These are phyloP conservation scores for Rhododendron ovatum DNA, from an alignment of 148 eudicot genomes.

Conservation along the genomic window DNA sequence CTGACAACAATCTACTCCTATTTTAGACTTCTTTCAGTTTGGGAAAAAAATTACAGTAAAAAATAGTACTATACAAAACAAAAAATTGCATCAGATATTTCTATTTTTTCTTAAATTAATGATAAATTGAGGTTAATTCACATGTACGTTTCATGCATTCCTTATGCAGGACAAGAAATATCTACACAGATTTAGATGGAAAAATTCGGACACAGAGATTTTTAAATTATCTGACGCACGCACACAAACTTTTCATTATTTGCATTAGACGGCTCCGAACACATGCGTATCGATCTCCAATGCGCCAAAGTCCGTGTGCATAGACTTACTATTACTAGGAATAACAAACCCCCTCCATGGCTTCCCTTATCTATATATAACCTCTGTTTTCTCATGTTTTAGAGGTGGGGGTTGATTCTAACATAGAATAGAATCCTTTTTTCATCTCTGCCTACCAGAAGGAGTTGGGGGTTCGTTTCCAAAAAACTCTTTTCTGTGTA, in stretches of 20 bases:
- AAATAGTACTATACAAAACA: not conserved
- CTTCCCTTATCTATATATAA: not conserved
- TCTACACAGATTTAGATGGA: not conserved
- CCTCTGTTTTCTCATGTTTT: not conserved
- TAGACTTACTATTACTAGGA: not conserved
- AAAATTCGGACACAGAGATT: not conserved
- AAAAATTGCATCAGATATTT: not conserved
- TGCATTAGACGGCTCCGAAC: not conserved
- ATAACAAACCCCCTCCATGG: not conserved
- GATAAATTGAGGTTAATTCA: not conserved
- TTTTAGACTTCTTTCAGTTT: not conserved
- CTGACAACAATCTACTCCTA: no score
- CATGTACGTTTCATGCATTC: not conserved
- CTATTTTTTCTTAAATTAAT: not conserved
- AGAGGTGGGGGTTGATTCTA: not conserved
- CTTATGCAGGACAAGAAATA: not conserved
- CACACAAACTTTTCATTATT: not conserved
- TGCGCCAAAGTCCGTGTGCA: not conserved
- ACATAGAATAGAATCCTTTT: not conserved
- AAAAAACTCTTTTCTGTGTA: not conserved
- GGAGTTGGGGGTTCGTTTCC: not conserved
- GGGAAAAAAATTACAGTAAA: not conserved
- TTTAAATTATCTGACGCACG: not conserved
- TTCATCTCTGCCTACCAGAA: not conserved
- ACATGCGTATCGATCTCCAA: not conserved